phyloP scores from a whole-genome alignment of 108 stramenopile genomes.

The Fistulifera solaris region DNA sequence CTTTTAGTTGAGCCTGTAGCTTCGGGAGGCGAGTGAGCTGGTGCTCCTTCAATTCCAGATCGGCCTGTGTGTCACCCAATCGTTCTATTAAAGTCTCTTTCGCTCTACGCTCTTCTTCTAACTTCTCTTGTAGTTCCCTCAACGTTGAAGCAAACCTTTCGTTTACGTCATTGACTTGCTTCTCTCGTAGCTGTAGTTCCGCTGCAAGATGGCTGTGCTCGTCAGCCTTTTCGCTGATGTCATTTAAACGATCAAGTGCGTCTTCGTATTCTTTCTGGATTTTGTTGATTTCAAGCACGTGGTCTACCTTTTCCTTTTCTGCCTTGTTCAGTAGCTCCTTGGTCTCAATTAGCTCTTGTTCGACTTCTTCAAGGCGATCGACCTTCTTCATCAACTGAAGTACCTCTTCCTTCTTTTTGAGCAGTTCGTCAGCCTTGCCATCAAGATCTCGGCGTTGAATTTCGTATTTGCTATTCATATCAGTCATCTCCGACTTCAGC shows the following conservation, averaged over 20 bases:
- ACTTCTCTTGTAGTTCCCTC: constrained; percentile 29
- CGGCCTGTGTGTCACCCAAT: constrained; percentile 12
- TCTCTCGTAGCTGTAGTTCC: constrained; percentile 16
- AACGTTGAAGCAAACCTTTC: constrained; percentile 22
- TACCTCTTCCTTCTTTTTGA: constrained; percentile 18
- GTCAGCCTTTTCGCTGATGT: constrained; percentile 1
- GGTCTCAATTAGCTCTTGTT: constrained; percentile 13
- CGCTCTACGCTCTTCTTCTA: constrained; percentile 26
- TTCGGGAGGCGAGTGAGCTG: constrained; percentile 10
- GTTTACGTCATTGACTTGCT: constrained; percentile 21
- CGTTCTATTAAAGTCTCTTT: constrained; percentile 22
- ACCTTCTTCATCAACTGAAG: constrained; percentile 10
- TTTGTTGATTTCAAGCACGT: constrained; percentile 11
- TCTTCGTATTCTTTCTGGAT: constrained; percentile 11
- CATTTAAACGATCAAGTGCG: not conserved
- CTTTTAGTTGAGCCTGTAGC: constrained; percentile 8
- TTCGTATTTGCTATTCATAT: constrained; percentile 1
- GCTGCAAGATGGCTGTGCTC: constrained; percentile 9
- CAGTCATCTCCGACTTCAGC: not conserved
- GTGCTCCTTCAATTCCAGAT: constrained; percentile 12
- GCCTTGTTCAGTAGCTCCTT: constrained; percentile 12
- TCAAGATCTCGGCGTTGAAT: constrained; percentile 19
- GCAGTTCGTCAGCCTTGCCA: constrained; percentile 17
- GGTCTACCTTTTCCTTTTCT: constrained; percentile 23
- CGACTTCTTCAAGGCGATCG: constrained; percentile 14